These are phyloP conservation scores for Phytopythium sindhum DNA, from an alignment of 352 stramenopile species.

Conservation along the genomic window DNA sequence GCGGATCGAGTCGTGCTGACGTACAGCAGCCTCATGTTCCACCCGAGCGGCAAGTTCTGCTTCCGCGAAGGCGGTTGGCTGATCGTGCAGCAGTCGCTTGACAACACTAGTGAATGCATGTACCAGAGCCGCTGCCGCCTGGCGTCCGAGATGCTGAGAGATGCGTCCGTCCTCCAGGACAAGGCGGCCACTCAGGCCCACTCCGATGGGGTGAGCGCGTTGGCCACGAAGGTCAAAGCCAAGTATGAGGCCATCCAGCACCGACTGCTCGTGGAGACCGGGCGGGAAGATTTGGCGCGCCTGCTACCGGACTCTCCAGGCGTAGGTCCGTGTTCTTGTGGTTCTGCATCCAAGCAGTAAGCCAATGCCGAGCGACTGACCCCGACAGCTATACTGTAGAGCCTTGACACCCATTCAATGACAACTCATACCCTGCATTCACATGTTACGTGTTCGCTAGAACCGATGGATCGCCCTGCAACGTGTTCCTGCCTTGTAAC, in stretches of 20 bases:
- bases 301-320: neutral
- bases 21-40: neutral
- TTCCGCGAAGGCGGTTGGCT: conserved; percentile 1
- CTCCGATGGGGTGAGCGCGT: neutral
- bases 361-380: neutral
- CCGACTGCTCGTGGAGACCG: neutral
- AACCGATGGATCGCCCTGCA: too few species aligned
- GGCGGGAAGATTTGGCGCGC: neutral
- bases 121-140: neutral
- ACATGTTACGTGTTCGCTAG: too few species aligned
- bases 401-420: too few species aligned
- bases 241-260: neutral
- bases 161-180: neutral
- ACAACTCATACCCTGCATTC: too few species aligned
- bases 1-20: neutral
- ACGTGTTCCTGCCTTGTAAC: too few species aligned
- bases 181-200: neutral
- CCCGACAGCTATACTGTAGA: too few species aligned
- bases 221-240: neutral
- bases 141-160: neutral
- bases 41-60: conserved; percentile 5
- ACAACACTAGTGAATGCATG: neutral
- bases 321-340: neutral
- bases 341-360: too few species aligned
- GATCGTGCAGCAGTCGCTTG: neutral